phyloP scores from a whole-genome alignment of 2,329 filamentous ascomycete species.

The Hypomyces rosellus region DNA sequence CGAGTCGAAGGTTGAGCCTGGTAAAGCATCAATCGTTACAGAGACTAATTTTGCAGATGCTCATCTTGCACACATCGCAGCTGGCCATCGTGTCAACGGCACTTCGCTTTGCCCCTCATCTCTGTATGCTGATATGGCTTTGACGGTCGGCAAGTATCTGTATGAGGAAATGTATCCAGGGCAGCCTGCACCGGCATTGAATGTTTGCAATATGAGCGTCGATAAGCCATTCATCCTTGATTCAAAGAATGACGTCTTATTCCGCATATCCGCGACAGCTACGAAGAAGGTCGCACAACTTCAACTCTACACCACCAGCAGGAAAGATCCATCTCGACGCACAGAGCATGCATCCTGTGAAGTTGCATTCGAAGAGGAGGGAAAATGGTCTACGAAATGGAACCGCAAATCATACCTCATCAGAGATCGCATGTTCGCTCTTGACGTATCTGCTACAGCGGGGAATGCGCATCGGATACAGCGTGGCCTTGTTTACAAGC shows the following conservation, averaged over 20 bases:
- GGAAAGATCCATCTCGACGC: too few relatives aligned
- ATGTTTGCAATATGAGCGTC: slow-evolving; percentile 41
- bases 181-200: slow-evolving; percentile 19
- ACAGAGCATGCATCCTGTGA: too few relatives aligned
- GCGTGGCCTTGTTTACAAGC: slow-evolving; percentile 1
- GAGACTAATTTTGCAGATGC: slow-evolving; percentile 60
- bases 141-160: slow-evolving; percentile 54
- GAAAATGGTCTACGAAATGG: too few relatives aligned
- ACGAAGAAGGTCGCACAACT: too few relatives aligned
- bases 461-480: slow-evolving; percentile 3
- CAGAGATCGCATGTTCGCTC: too few relatives aligned
- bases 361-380: too few relatives aligned
- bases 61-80: slow-evolving; percentile 53
- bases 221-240: slow-evolving; percentile 5
- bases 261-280: too few relatives aligned
- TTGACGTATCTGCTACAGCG: background rate
- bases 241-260: too few relatives aligned
- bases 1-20: background rate
- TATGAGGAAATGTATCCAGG: background rate
- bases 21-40: slow-evolving; percentile 48
- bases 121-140: slow-evolving; percentile 53
- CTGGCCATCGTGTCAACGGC: slow-evolving; percentile 62
- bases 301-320: too few relatives aligned
- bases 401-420: too few relatives aligned
- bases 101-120: slow-evolving; percentile 58